Evolutionary conservation across 768 basidiomycete species (phyloP), one percentile per base, ranked within the genome.

Genomic region (Russula dissimulans): DNA sequence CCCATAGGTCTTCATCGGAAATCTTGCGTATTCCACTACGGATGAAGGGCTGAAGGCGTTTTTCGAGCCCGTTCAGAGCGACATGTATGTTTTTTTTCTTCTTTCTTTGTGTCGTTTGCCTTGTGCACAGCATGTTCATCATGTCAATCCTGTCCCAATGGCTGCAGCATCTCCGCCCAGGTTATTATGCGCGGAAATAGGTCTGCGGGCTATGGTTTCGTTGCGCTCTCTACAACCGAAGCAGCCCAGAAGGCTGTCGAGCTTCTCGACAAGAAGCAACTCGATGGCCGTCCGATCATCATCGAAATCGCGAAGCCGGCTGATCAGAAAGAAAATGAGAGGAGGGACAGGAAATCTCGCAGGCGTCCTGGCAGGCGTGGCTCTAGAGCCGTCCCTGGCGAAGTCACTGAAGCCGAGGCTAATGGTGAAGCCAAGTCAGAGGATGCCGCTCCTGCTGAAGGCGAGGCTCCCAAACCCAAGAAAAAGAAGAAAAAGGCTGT

Each of bases 31-130:
- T 76, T 79, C 85, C 71, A 92, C 90, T 67, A 91, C 88, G 80
- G 90, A 92, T 81, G 88, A 91, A 77, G 89, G 89, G 84, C 87
- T 95, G 78, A 89, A 84, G 86, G 78, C 89, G 75, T 88, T 95
- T 81, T 95, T 95, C 81, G 87, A 81, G 75, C 87, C 88, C 72
- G 86, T 91, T 71, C 79, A 82, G 75, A 82, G 77, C 78, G 91
- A 91, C 75, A 86, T 95, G 93, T 95, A 79, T 71, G 87, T 83
- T 70, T 49, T 57, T 32, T 26, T 45, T 36, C 31, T 22, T 5
- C 22, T 26, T 26, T 26, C 22, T 1, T 44, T 22, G 18, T 3
- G 36, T 15, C 14, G 34, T 58, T 52, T 43, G 26, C 44, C 9
- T 46, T 38, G 69, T 65, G 56, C 58, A 71, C 61, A 50, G 18